These are phyloP conservation scores for Populus trichocarpa DNA, from an alignment of 441 rosid genomes.

Conservation along the genomic window DNA sequence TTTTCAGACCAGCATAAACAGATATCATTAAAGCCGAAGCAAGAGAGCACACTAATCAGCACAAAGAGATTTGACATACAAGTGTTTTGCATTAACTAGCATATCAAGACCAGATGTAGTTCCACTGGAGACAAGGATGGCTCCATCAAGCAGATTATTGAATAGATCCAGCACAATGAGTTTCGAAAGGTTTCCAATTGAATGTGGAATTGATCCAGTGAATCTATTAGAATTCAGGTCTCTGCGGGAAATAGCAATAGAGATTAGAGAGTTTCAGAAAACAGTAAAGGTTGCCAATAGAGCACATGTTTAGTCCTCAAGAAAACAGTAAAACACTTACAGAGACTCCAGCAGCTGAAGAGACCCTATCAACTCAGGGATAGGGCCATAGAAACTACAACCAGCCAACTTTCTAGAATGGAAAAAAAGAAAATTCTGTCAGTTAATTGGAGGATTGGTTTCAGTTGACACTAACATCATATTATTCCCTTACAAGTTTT, in stretches of 20 bases:
- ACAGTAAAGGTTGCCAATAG: too few species aligned
- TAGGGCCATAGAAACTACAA: slow-evolving; percentile 64
- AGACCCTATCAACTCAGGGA: slow-evolving; percentile 67
- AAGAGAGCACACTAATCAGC: background rate
- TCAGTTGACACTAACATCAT: background rate
- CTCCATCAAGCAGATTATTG: slow-evolving; percentile 61
- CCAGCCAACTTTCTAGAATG: slow-evolving; percentile 56
- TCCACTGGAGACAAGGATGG: slow-evolving; percentile 63
- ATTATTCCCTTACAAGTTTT: slow-evolving; percentile 47
- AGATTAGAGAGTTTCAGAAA: too few species aligned
- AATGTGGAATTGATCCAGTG: slow-evolving; percentile 59
- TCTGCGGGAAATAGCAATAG: slow-evolving; percentile 39
- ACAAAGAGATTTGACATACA: slow-evolving; percentile 41
- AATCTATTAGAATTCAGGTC: slow-evolving; percentile 66
- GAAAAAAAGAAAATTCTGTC: background rate
- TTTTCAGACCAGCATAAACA: background rate
- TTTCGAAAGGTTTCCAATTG: slow-evolving; percentile 55
- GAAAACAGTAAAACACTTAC: slow-evolving; percentile 38
- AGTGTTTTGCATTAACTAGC: slow-evolving; percentile 56
- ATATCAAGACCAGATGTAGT: slow-evolving; percentile 66
- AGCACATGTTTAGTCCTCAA: background rate
- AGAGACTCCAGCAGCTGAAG: slow-evolving; percentile 41
- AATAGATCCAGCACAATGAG: slow-evolving; percentile 77
- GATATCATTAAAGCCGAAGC: background rate
- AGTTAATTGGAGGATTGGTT: background rate